A percentile compares a stretch with the other conserved stretches of the same genome.
Evolutionary conservation across 1,284 basidiomycete genomes (phyloP).

Genomic region (Schizophyllum amplum): DNA sequence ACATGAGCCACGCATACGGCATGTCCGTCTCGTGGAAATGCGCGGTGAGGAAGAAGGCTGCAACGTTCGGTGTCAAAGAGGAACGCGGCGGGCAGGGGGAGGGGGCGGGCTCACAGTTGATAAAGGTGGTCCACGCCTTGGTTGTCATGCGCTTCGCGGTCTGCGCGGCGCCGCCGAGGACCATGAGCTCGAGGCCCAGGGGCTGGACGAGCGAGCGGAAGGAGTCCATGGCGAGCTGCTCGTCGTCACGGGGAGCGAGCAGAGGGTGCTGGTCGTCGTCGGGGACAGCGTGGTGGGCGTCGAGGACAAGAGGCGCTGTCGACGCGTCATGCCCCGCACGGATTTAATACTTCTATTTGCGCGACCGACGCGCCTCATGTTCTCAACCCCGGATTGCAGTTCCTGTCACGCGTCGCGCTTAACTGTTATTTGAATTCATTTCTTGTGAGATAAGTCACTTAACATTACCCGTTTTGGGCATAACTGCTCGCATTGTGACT

Average conservation of each 20-base stretch:
- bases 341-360: neutral
- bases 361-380: neutral
- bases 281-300: constrained; percentile 10
- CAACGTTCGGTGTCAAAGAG: neutral
- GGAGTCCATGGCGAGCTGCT: constrained; percentile 52
- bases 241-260: neutral
- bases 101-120: constrained; percentile 39
- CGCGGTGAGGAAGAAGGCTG: constrained; percentile 80
- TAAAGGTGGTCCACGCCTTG: constrained; percentile 50
- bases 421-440: neutral
- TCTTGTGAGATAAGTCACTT: neutral
- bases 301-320: constrained; percentile 3
- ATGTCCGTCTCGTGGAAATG: constrained; percentile 81
- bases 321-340: neutral
- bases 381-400: neutral
- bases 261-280: neutral
- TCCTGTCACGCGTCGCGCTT: neutral
- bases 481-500: neutral
- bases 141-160: constrained; percentile 72
- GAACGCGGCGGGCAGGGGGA: constrained; percentile 1
- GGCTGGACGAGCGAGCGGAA: constrained; percentile 76
- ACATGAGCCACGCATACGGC: constrained; percentile 78
- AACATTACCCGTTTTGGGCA: neutral
- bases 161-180: constrained; percentile 77
- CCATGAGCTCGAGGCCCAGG: constrained; percentile 79